A percentile compares a stretch with the other conserved stretches of the same genome.
phyloP scores from a whole-genome alignment of 108 stramenopile species.

The Skeletonema potamos region DNA sequence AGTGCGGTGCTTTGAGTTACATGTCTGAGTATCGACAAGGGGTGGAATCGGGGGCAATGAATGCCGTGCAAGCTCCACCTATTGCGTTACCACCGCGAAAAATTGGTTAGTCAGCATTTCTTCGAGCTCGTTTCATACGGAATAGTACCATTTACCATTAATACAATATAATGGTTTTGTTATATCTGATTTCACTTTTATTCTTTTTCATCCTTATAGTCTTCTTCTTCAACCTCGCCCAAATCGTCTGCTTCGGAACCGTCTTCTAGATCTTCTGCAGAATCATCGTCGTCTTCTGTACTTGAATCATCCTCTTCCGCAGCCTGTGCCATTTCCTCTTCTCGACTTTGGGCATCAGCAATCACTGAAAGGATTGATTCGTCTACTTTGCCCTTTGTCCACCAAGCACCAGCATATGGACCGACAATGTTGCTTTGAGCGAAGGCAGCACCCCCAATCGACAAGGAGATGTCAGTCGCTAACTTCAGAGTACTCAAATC shows the following conservation, averaged over 20 bases:
- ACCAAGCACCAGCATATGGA: conserved; percentile 38
- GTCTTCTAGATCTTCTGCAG: conserved; percentile 5
- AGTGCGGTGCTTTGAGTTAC: conserved; percentile 85
- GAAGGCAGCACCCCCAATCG: conserved; percentile 18
- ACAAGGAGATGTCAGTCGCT: conserved; percentile 33
- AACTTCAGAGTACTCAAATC: conserved; percentile 23
- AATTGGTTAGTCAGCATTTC: conserved; percentile 33
- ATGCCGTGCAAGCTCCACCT: conserved; percentile 69
- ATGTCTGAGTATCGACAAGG: conserved; percentile 81
- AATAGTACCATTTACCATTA: background rate
- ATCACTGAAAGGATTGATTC: conserved; percentile 21
- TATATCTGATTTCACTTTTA: background rate
- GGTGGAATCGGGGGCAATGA: conserved; percentile 47
- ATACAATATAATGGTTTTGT: background rate
- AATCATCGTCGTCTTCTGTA: conserved; percentile 10
- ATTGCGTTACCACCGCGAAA: conserved; percentile 84
- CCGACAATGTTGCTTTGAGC: conserved; percentile 14
- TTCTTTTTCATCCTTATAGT: background rate
- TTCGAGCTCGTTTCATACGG: too few relatives aligned
- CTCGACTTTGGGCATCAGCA: conserved; percentile 10
- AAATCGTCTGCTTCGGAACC: conserved; percentile 5
- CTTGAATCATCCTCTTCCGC: conserved; percentile 15
- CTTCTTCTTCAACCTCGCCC: background rate
- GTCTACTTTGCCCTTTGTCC: conserved; percentile 26
- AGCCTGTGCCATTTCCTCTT: conserved; percentile 4